A percentile compares a stretch with the other conserved stretches of the same genome.
These are phyloP conservation scores for Ustilago crameri DNA, from an alignment of 1,284 basidiomycete species.

Conservation along the genomic window DNA sequence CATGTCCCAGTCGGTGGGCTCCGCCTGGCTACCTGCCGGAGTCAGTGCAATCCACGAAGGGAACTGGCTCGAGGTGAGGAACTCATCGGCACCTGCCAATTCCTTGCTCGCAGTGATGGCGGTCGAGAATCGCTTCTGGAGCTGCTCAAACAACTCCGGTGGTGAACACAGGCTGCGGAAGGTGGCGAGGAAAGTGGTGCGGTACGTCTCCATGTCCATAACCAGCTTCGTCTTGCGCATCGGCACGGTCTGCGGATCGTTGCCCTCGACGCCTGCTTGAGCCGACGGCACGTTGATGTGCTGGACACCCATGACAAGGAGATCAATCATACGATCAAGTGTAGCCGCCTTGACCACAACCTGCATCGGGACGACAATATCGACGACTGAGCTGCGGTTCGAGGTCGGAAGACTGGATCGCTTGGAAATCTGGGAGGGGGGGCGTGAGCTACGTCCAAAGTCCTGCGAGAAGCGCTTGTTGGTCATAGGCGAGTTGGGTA, in stretches of 20 bases:
- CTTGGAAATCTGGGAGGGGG: slow-evolving; percentile 60
- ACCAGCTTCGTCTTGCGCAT: slow-evolving; percentile 45
- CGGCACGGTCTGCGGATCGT: slow-evolving; percentile 17
- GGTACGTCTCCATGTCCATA: slow-evolving; percentile 57
- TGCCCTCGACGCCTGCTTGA: slow-evolving; percentile 12
- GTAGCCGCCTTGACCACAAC: slow-evolving; percentile 59
- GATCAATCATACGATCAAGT: slow-evolving; percentile 61
- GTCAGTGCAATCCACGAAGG: slow-evolving; percentile 58
- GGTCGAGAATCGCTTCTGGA: slow-evolving; percentile 58
- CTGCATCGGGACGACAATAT: slow-evolving; percentile 46
- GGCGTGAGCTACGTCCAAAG: slow-evolving; percentile 47
- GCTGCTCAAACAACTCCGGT: slow-evolving; percentile 59
- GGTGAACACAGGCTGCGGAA: slow-evolving; percentile 57
- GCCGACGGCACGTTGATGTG: slow-evolving; percentile 48
- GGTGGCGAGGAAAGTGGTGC: slow-evolving; percentile 60
- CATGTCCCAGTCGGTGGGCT: slow-evolving; percentile 61
- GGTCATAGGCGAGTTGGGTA: slow-evolving; percentile 52
- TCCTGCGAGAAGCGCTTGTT: slow-evolving; percentile 62
- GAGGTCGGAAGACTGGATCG: slow-evolving; percentile 61
- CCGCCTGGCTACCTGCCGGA: slow-evolving; percentile 38
- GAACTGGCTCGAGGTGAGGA: slow-evolving; percentile 56
- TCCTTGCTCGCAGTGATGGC: slow-evolving; percentile 64
- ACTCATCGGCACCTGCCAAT: slow-evolving; percentile 49
- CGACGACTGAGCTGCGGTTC: slow-evolving; percentile 60
- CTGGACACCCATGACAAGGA: slow-evolving; percentile 63